A percentile compares a stretch with the other conserved stretches of the same genome.
Evolutionary conservation across 2,329 filamentous ascomycete species (phyloP).

Genomic region (Pyricularia pennisetigena): DNA sequence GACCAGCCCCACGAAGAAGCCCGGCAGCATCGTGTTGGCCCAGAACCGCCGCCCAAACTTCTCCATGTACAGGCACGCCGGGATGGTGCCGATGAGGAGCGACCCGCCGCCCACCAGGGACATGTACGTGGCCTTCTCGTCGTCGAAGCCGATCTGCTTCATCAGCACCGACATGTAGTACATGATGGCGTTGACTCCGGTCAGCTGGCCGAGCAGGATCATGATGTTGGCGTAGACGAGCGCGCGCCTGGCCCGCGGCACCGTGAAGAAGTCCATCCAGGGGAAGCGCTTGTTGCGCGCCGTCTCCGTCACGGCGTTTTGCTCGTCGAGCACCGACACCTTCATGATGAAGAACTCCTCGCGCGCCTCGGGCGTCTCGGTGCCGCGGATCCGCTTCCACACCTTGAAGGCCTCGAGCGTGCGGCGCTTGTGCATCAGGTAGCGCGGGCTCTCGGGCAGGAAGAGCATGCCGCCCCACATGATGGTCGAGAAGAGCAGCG

Average conservation of each 20-base stretch:
- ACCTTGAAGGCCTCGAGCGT: constrained; percentile 53
- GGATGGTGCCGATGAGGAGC: constrained; percentile 57
- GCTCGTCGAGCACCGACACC: constrained; percentile 46
- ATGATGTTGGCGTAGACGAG: constrained; percentile 60
- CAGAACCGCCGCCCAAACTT: constrained; percentile 64
- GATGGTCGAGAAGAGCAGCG: constrained; percentile 58
- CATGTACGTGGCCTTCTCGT: constrained; percentile 59
- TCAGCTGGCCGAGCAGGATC: constrained; percentile 61
- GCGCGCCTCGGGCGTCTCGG: constrained; percentile 42
- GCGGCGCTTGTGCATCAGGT: constrained; percentile 57
- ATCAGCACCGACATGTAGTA: constrained; percentile 65
- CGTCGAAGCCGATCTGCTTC: constrained; percentile 53
- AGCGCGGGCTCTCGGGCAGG: constrained; percentile 60
- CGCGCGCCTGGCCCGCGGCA: constrained; percentile 55
- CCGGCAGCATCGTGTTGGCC: constrained; percentile 62
- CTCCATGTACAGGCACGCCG: constrained; percentile 63
- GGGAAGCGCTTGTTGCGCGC: constrained; percentile 46
- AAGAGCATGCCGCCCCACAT: constrained; percentile 58
- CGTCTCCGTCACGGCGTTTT: constrained; percentile 40
- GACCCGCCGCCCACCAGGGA: constrained; percentile 61
- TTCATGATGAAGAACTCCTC: constrained; percentile 69
- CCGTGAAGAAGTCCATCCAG: constrained; percentile 67
- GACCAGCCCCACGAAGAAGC: constrained; percentile 60
- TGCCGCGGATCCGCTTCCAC: constrained; percentile 63
- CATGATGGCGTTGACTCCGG: constrained; percentile 60